Percentiles rank a stretch among this genome's conserved stretches.
phyloP scores from a whole-genome alignment of 768 basidiomycete species.

The Suillus cothurnatus region DNA sequence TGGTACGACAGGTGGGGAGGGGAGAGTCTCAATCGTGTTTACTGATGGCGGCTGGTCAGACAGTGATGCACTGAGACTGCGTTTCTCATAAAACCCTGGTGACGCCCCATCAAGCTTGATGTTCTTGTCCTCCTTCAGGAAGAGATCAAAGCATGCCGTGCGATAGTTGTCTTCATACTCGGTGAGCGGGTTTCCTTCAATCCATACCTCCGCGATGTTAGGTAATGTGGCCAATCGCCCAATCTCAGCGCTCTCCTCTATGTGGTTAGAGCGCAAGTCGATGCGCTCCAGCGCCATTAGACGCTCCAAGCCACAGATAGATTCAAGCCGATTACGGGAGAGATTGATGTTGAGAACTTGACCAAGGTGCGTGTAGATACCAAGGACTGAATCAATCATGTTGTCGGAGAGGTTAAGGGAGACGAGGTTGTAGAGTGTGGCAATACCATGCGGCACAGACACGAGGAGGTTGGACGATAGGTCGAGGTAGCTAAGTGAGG shows the following conservation, averaged over 20 bases:
- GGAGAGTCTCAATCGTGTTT: constrained; percentile 48
- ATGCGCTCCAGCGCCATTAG: constrained; percentile 80
- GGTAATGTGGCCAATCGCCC: constrained; percentile 81
- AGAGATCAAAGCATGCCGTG: constrained; percentile 78
- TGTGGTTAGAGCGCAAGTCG: constrained; percentile 77
- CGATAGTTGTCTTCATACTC: constrained; percentile 73
- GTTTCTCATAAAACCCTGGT: constrained; percentile 73
- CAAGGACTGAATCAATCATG: constrained; percentile 94
- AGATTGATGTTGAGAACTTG: constrained; percentile 80
- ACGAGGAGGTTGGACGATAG: constrained; percentile 90
- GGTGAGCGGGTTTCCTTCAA: constrained; percentile 82
- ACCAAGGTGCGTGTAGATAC: constrained; percentile 81
- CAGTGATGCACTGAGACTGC: constrained; percentile 51
- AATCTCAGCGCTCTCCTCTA: constrained; percentile 85
- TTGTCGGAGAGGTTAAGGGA: constrained; percentile 97
- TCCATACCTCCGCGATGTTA: constrained; percentile 77
- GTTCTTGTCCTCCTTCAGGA: constrained; percentile 80
- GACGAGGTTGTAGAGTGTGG: constrained; percentile 72
- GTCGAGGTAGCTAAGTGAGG: constrained; percentile 80
- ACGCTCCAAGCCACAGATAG: constrained; percentile 95
- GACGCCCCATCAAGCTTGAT: constrained; percentile 74
- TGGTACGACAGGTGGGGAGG: constrained; percentile 63
- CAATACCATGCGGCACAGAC: constrained; percentile 79
- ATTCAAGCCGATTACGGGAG: constrained; percentile 85
- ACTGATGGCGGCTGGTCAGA: constrained; percentile 55